Base-by-base conservation (phyloP, 495 filamentous ascomycete species). In the Delitschia confertaspora region DNA sequence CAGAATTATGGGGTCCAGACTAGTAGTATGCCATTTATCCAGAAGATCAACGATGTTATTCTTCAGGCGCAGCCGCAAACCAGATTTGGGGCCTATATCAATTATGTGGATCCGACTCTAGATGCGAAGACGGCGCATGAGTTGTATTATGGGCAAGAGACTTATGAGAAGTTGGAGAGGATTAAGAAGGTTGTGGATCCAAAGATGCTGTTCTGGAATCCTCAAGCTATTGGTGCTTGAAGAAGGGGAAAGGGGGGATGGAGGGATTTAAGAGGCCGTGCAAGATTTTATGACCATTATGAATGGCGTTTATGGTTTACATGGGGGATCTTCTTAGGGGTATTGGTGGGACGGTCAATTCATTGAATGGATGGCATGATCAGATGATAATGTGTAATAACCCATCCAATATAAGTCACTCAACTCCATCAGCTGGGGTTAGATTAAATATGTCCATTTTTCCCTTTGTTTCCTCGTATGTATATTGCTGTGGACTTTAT, bases 101-200 rank as follows among this genome's bases (percentile, higher is more conserved):
- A 83, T 14, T 86, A 86, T 53, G 72, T 85, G 4, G 83, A 88
- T 58, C 75, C 78, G 1, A 62, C 58, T 3, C 49, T 83, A 42
- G 55, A 52, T 18, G 45, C 72, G 25, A 51, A 55, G 20, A 55
- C 67, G 18, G 69, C 73, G 0, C 71, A 72, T 39, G 43, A 57
- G 39, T 53, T 71, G 49, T 80, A 80, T 54, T 88, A 78, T 69
- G 76, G 75, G 1, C 42, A 59, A 0, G 67, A 67, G 13, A 16
- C 45, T n/a, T 65, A 70, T 34, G 42, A 36, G 32, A 60, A 37
- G 19, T 56, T 84, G 45, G 38, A 65, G 26, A 42, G 48, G 19
- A 57, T 82, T 18, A 84, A 84, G 67, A 46, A 49, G 32, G 49
- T 41, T 21, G 67, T 69, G 34, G 80, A 84, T 61, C 73, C 76